Percentiles rank a stretch among this genome's conserved stretches.
phyloP scores from a whole-genome alignment of 805 yeast genomes.

The Yarrowia yakushimensis region DNA sequence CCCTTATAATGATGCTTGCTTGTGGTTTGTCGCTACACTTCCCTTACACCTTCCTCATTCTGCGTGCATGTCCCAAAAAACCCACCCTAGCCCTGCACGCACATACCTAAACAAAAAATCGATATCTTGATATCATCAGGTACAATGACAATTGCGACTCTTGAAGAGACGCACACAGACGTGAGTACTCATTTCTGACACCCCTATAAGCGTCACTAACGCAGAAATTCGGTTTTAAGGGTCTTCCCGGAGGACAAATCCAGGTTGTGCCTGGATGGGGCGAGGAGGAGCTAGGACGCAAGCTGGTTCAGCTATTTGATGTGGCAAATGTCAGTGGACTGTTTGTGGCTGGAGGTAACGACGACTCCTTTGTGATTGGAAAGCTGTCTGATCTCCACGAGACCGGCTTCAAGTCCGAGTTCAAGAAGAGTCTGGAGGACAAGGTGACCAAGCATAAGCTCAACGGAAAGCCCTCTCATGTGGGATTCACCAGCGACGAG shows the following conservation, averaged over 20 bases:
- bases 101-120: constrained; percentile 21
- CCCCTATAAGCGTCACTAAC: neutral
- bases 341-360: constrained; percentile 32
- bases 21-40: no score
- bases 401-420: constrained; percentile 22
- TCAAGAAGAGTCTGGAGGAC: constrained; percentile 8
- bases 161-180: constrained; percentile 27
- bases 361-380: constrained; percentile 29
- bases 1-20: no score
- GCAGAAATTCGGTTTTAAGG: constrained; percentile 32
- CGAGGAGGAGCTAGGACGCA: constrained; percentile 10
- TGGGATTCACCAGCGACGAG: constrained; percentile 34
- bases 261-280: constrained; percentile 1
- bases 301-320: constrained; percentile 30
- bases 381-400: constrained; percentile 28
- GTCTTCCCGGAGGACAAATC: constrained; percentile 9
- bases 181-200: constrained; percentile 20
- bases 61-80: neutral
- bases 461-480: constrained; percentile 25
- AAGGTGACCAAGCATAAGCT: constrained; percentile 6
- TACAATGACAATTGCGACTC: constrained; percentile 4
- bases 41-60: no score
- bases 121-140: neutral
- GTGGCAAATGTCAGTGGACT: constrained; percentile 32
- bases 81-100: neutral